Evolutionary conservation across 2,329 filamentous ascomycete genomes (phyloP).

Genomic region (Fusarium brevicatenulatum): DNA sequence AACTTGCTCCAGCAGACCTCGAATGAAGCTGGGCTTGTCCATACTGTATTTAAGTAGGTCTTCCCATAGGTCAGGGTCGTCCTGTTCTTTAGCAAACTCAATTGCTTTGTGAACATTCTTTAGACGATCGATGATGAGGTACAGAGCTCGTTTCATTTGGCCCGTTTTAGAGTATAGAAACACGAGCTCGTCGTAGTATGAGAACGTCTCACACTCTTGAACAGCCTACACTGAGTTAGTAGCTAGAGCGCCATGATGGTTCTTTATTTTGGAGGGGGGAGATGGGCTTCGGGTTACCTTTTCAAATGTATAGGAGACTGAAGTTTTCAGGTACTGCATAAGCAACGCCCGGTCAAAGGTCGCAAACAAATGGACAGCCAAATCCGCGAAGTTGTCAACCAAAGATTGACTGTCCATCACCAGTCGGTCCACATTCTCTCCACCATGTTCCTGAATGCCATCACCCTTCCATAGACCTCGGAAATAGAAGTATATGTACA

Average conservation of each 20-base stretch:
- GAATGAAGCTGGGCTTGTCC: constrained; percentile 96
- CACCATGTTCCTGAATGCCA: constrained; percentile 64
- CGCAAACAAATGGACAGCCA: constrained; percentile 87
- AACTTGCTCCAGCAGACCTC: constrained; percentile 89
- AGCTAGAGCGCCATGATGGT: background rate
- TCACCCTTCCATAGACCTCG: constrained; percentile 85
- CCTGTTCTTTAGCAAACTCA: constrained; percentile 90
- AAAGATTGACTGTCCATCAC: constrained; percentile 71
- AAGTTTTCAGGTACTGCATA: constrained; percentile 87
- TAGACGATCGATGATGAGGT: constrained; percentile 92
- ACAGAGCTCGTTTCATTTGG: constrained; percentile 89
- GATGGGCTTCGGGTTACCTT: constrained; percentile 55
- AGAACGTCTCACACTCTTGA: constrained; percentile 80
- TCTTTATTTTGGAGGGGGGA: no score
- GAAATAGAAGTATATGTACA: constrained; percentile 94
- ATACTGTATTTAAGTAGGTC: constrained; percentile 95
- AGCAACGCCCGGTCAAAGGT: constrained; percentile 81
- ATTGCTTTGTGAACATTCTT: constrained; percentile 93
- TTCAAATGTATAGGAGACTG: constrained; percentile 89
- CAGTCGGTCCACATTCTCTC: constrained; percentile 66
- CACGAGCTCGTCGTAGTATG: constrained; percentile 92
- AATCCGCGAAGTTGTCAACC: constrained; percentile 87
- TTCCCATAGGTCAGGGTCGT: constrained; percentile 93
- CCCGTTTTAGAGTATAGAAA: constrained; percentile 96
- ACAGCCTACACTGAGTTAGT: constrained; percentile 60